Percentiles rank a stretch among this genome's conserved stretches.
Evolutionary conservation across 805 yeast species (phyloP).

Genomic region (Starmera dryadoides): DNA sequence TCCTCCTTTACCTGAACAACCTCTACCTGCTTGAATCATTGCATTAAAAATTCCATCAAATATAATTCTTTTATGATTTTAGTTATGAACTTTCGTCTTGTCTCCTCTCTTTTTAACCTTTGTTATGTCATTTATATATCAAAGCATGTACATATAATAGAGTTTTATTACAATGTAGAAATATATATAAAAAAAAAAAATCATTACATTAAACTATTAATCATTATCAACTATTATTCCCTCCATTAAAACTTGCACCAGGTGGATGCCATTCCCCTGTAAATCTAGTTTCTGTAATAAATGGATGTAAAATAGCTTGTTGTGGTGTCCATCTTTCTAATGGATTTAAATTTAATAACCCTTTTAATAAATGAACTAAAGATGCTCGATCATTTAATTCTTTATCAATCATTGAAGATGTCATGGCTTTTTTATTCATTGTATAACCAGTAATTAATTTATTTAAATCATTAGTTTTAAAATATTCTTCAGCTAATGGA

Average conservation of each 20-base stretch:
- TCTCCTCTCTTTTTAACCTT: no score
- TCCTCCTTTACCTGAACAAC: slow-evolving; percentile 42
- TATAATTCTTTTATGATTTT: no score
- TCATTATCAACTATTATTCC: not conserved
- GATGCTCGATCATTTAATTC: slow-evolving; percentile 69
- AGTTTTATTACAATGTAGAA: not conserved
- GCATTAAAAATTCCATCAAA: not conserved
- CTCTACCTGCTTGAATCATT: slow-evolving; percentile 5
- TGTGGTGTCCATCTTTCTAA: slow-evolving; percentile 96
- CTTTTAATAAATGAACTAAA: slow-evolving; percentile 69
- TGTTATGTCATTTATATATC: no score
- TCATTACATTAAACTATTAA: not conserved
- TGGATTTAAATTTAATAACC: slow-evolving; percentile 79
- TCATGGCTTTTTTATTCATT: slow-evolving; percentile 51
- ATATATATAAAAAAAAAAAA: not conserved
- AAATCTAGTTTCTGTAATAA: slow-evolving; percentile 58
- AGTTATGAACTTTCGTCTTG: no score
- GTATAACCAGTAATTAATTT: slow-evolving; percentile 77
- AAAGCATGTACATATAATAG: no score
- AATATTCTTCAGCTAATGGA: slow-evolving; percentile 80
- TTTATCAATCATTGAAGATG: slow-evolving; percentile 41
- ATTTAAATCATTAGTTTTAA: slow-evolving; percentile 53
- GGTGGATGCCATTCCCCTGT: slow-evolving; percentile 50
- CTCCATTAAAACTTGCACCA: slow-evolving; percentile 16
- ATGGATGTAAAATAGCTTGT: slow-evolving; percentile 89